phyloP scores from a whole-genome alignment of 176 grass and related monocot genomes.

The Rhynchospora tenuis region DNA sequence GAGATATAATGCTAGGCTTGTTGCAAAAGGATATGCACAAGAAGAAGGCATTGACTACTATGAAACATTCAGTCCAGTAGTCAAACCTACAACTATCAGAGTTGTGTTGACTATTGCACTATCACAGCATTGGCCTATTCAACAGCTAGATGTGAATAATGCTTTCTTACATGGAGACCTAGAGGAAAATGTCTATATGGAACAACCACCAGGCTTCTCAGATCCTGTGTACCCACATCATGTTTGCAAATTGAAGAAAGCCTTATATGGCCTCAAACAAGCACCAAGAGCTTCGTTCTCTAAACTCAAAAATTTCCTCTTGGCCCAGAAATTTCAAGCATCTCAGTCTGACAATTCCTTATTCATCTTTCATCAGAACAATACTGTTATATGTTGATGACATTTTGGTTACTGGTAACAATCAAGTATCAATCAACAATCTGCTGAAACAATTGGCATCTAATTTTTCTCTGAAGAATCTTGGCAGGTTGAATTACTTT shows the following conservation, averaged over 20 bases:
- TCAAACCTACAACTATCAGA: neutral
- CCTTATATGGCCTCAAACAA: no score
- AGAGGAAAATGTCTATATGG: no score
- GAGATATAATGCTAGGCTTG: no score
- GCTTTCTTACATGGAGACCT: no score
- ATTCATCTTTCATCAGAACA: neutral
- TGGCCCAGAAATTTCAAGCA: neutral
- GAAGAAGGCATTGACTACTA: neutral
- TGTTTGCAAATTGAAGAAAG: no score
- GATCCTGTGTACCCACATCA: no score
- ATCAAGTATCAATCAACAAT: neutral
- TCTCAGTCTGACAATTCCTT: neutral
- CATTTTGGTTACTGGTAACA: neutral
- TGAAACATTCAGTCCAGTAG: neutral
- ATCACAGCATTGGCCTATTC: neutral
- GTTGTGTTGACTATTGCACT: neutral
- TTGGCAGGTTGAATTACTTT: no score
- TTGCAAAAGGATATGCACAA: neutral
- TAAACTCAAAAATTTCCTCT: fast-evolving
- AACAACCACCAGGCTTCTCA: no score
- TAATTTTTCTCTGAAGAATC: no score
- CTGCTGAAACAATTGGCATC: no score
- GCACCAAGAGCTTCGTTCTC: no score
- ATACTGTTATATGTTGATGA: neutral
- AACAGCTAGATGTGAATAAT: no score